Evolutionary conservation across 1,284 basidiomycete species (phyloP).

Genomic region (Melampsora medusae): DNA sequence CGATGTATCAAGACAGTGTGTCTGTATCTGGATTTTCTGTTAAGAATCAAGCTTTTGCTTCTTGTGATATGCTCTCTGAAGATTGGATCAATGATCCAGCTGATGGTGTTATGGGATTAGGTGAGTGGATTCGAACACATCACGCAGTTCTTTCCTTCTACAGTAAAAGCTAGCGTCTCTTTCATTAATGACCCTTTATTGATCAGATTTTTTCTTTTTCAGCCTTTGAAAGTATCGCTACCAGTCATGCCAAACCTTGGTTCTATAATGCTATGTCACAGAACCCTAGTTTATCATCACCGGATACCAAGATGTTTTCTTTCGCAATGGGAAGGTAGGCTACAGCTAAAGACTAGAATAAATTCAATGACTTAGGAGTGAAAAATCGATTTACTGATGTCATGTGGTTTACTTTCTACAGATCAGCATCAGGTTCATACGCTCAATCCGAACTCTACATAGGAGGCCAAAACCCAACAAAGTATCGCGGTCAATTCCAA

Average conservation of each 20-base stretch:
- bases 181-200: neutral
- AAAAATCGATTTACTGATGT: neutral
- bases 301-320: constrained; percentile 34
- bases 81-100: constrained; percentile 45
- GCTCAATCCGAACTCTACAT: constrained; percentile 31
- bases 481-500: constrained; percentile 30
- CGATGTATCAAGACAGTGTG: constrained; percentile 33
- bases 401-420: neutral
- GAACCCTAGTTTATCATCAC: constrained; percentile 26
- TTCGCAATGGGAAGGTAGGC: constrained; percentile 41
- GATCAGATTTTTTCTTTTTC: neutral
- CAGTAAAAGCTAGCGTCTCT: too few relatives aligned
- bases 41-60: constrained; percentile 28
- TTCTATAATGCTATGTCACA: constrained; percentile 38
- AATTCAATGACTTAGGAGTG: neutral
- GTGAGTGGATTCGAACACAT: neutral
- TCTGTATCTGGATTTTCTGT: constrained; percentile 23
- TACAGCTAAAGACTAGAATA: neutral
- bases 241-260: constrained; percentile 39
- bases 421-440: constrained; percentile 23
- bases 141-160: neutral
- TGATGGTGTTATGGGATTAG: constrained; percentile 42
- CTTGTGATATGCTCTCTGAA: constrained; percentile 40
- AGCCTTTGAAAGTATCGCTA: constrained; percentile 42
- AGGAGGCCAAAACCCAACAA: constrained; percentile 36